Evolutionary conservation across 129 eudicot genomes (phyloP), one percentile per base, ranked within the genome.

Genomic region (Glebionis coronaria): DNA sequence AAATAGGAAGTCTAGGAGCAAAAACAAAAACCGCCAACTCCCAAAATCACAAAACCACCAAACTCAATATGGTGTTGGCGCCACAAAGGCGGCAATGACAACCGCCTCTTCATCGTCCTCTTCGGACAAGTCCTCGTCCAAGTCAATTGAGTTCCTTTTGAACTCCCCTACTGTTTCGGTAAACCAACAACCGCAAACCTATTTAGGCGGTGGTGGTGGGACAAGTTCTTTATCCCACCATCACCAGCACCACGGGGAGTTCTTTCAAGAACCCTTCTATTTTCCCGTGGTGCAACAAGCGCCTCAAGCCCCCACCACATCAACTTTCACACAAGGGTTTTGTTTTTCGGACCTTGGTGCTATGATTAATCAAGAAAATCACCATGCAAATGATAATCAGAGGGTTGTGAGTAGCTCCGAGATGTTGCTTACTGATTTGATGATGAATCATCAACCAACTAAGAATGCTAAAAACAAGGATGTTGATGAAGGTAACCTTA

Each of bases 1-100:
- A 29, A 93, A 93, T 92, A 58, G 99, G 19, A 93, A 93, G 74
- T 93, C 99, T 4, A 79, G 99, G 53, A 89, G 95, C 81, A 93
- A 93, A 74, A 91, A 89, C 72, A 93, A 93, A 68, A 84, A 72
- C 27, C 92, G 96, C 64, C 80, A 75, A 67, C 83, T 82, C 10
- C 85, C 82, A 72, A 77, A 69, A 61, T 13, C 81, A 15, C 78
- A 68, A 21, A 56, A 68, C 75, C 62, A 74, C 80, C 85, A 38
- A 61, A 76, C 78, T 53, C 72, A 76, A 11, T 23, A 21, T 2
- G 19, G 40, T 0, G 44, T 57, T 10, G 13, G 70, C 44, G 14
- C 76, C 14, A 20, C 73, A 13, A 51, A 72, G 62, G 63, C 76
- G 15, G 61, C 80, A 3, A 56, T 90, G 1, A 44, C 74, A 16